Percentiles rank a stretch among this genome's conserved stretches.
Conservation (phyloP, 2,329 filamentous ascomycete species). For the Coniella lustricola region DNA sequence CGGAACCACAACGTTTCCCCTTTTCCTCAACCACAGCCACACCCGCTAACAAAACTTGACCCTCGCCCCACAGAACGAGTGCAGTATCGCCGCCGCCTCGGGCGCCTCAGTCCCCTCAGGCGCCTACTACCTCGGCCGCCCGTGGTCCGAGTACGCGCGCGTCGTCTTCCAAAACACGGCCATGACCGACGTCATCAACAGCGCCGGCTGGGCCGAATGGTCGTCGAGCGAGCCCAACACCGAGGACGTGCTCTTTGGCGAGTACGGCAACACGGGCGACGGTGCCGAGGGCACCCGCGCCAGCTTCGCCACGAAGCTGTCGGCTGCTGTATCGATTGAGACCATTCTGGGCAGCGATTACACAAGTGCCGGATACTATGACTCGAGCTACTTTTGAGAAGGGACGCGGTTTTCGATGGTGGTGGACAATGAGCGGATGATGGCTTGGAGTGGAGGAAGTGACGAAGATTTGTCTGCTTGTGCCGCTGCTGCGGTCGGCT, state of each 20-base stretch:
- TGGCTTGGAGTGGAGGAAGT: slow-evolving; percentile 2
- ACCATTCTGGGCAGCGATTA: slow-evolving; percentile 24
- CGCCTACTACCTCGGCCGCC: slow-evolving; percentile 40
- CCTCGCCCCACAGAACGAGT: slow-evolving; percentile 26
- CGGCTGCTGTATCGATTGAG: slow-evolving; percentile 26
- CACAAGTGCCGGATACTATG: slow-evolving; percentile 22
- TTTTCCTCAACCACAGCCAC: neutral
- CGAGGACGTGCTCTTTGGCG: slow-evolving; percentile 46
- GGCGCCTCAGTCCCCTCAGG: slow-evolving; percentile 31
- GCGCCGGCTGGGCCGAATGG: slow-evolving; percentile 53
- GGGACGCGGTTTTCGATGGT: neutral
- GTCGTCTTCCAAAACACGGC: slow-evolving; percentile 42
- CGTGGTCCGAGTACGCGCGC: slow-evolving; percentile 39
- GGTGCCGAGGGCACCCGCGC: slow-evolving; percentile 49
- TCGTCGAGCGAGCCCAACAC: slow-evolving; percentile 40
- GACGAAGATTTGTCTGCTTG: no score
- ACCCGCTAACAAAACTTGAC: neutral
- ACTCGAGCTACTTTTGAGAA: slow-evolving; percentile 22
- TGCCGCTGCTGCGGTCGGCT: no score
- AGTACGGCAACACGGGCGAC: slow-evolving; percentile 52
- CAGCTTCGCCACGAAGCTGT: slow-evolving; percentile 31
- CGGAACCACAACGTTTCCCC: no score
- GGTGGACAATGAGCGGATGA: no score
- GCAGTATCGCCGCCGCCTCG: slow-evolving; percentile 32
- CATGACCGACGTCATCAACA: slow-evolving; percentile 50